Conservation (phyloP, 2,329 filamentous ascomycete species). For the Fusarium multiceps region DNA sequence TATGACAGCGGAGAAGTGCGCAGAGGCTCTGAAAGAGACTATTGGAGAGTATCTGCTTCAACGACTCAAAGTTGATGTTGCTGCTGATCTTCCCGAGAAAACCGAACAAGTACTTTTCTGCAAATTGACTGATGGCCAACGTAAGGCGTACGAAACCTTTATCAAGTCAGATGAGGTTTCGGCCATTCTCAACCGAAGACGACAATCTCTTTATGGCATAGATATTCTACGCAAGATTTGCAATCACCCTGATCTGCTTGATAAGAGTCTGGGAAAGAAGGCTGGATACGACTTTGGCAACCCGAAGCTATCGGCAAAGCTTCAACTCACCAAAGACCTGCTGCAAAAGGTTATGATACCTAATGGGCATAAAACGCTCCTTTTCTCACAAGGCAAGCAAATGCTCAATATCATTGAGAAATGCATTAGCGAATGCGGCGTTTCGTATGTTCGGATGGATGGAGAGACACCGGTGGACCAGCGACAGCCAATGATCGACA, state of each 20-base stretch:
- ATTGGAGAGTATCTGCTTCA: slow-evolving; percentile 95
- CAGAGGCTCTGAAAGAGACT: slow-evolving; percentile 90
- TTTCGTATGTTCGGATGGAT: slow-evolving; percentile 91
- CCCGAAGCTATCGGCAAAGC: slow-evolving; percentile 86
- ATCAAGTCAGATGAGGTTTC: slow-evolving; percentile 85
- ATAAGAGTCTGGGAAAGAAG: slow-evolving; percentile 68
- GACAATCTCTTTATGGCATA: slow-evolving; percentile 88
- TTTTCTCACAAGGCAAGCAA: slow-evolving; percentile 93
- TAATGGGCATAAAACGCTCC: slow-evolving; percentile 88
- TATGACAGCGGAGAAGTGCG: slow-evolving; percentile 93
- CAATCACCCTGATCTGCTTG: slow-evolving; percentile 91
- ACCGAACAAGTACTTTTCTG: slow-evolving; percentile 97
- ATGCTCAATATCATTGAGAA: slow-evolving; percentile 95
- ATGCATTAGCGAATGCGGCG: slow-evolving; percentile 75
- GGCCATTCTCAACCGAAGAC: slow-evolving; percentile 79
- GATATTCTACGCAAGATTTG: slow-evolving; percentile 95
- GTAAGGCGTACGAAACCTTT: slow-evolving; percentile 83
- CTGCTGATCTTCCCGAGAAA: slow-evolving; percentile 92
- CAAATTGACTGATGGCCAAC: slow-evolving; percentile 82
- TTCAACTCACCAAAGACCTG: slow-evolving; percentile 91
- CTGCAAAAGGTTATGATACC: slow-evolving; percentile 86
- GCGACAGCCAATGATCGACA: slow-evolving; percentile 89
- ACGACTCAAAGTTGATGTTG: slow-evolving; percentile 92
- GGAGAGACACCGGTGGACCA: slow-evolving; percentile 89
- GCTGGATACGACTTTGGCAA: slow-evolving; percentile 81